Evolutionary conservation across 192 early-diverging fungal genomes (phyloP), one percentile per base, ranked within the genome.

Genomic region (Gaertneriomyces sp.): DNA sequence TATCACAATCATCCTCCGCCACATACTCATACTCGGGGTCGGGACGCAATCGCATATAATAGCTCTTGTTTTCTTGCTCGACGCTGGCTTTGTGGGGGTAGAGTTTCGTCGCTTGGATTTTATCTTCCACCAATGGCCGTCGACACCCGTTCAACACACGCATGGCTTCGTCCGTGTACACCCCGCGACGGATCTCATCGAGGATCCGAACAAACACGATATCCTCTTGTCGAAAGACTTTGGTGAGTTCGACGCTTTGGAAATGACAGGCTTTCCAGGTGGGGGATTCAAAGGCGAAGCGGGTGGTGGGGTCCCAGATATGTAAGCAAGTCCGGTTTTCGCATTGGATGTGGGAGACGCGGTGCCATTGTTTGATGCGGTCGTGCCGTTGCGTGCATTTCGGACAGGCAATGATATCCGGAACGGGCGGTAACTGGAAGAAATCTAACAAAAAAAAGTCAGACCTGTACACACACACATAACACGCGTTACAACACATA

Each of bases 151-250:
- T 69, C 40, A 95, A 84, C 1, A 74, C 59, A 0, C 66, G 45
- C 33, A 76, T 66, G 7, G 85, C 83, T 39, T 81, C 67, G 0
- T 67, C 44, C 0, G 90, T 84, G 11, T 91, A 56, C n/a, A 70
- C 64, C 5, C 92, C 92, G 44, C 83, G 69, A 39, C 93, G 83
- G 69, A 93, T 80, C 60, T 96, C 91, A 63, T 92, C 92, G 25
- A 96, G 79, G 72, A 94, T 87, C n/a, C 84, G 72, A 51, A 91
- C 78, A 64, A 96, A 90, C 19, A 58, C 80, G 77, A 76, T 68
- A 71, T 96, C 92, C 69, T 83, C 88, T 64, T 96, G 93, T 25
- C 93, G 75, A 61, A 91, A 96, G 19, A 94, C 89, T 46, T 87
- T 80, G 4, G 79, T 86, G 52, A 96, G 63, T 69, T 89, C 51